Percentiles rank a stretch among this genome's conserved stretches.
Conservation (phyloP, 2,329 filamentous ascomycete species). For the Xylariaceae sp. region DNA sequence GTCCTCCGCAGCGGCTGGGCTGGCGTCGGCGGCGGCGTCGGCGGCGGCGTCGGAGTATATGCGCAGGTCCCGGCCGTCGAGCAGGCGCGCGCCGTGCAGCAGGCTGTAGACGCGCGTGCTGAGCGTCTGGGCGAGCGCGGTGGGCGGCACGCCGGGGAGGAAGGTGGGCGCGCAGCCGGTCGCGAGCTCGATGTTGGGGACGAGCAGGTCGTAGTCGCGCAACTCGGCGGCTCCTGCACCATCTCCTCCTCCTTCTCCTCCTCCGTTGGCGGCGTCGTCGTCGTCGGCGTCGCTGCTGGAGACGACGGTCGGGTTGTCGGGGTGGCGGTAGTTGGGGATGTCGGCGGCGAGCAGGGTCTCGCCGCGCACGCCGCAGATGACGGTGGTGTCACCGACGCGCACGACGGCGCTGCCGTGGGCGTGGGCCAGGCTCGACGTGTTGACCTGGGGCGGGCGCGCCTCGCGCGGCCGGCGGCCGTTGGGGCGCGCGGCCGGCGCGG, state of each 20-base stretch:
- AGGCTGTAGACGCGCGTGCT: conserved; percentile 73
- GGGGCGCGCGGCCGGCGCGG: conserved; percentile 58
- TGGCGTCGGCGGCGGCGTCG: conserved; percentile 18
- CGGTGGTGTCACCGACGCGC: conserved; percentile 79
- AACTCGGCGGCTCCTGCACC: conserved; percentile 34
- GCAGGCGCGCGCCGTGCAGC: conserved; percentile 61
- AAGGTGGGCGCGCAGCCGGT: conserved; percentile 85
- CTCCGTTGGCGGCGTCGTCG: conserved; percentile 19
- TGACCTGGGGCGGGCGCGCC: conserved; percentile 65
- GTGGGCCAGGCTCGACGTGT: conserved; percentile 78
- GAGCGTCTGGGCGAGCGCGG: conserved; percentile 72
- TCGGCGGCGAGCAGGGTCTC: conserved; percentile 73
- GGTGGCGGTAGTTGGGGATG: conserved; percentile 59
- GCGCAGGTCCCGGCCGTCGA: conserved; percentile 61
- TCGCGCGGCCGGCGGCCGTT: conserved; percentile 70
- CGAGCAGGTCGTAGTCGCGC: conserved; percentile 63
- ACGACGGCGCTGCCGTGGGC: conserved; percentile 86
- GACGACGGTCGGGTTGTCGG: conserved; percentile 27
- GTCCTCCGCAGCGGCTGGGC: conserved; percentile 17
- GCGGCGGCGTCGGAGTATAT: conserved; percentile 47
- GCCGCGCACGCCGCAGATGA: conserved; percentile 86
- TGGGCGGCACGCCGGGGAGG: conserved; percentile 75
- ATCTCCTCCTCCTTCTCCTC: conserved; percentile 8
- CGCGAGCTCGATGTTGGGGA: conserved; percentile 87
- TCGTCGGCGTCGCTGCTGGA: conserved; percentile 27